Evolutionary conservation across 2,329 filamentous ascomycete species (phyloP).

Genomic region (Cladosporium sp.): DNA sequence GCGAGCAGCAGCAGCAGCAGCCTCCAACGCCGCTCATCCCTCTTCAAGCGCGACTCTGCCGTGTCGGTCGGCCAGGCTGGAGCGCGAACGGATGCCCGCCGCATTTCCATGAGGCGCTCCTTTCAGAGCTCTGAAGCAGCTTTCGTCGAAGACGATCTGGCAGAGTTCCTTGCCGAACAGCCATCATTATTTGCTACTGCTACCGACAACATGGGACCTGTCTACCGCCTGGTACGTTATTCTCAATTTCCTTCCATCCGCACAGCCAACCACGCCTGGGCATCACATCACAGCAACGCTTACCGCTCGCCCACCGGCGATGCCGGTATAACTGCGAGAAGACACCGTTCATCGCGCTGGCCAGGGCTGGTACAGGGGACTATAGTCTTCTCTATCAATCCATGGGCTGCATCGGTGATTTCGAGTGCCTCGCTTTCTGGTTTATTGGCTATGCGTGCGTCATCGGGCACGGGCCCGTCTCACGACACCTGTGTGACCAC

Average conservation of each 20-base stretch:
- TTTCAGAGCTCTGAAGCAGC: slow-evolving; percentile 11
- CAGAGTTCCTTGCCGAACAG: slow-evolving; percentile 13
- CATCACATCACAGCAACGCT: neutral
- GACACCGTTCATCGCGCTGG: neutral
- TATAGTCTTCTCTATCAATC: too few relatives aligned
- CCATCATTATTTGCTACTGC: neutral
- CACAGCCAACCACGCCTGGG: neutral
- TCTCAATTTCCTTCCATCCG: neutral
- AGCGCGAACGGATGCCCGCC: slow-evolving; percentile 2
- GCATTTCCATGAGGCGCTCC: slow-evolving; percentile 5
- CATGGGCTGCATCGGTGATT: neutral
- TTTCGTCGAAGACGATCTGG: slow-evolving; percentile 9
- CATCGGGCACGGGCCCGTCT: neutral
- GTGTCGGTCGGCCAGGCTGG: slow-evolving; percentile 5
- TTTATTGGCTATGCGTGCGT: neutral
- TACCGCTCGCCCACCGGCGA: neutral
- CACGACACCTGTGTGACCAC: neutral
- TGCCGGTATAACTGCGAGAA: neutral
- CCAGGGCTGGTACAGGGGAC: too few relatives aligned
- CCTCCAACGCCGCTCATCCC: neutral
- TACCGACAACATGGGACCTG: slow-evolving; percentile 5
- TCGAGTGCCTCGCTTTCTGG: neutral
- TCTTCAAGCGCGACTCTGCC: slow-evolving; percentile 10
- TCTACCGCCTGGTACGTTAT: slow-evolving; percentile 12
- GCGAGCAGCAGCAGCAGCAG: slow-evolving; percentile 6